Conservation (phyloP, 1,284 basidiomycete species). For the Volvariella volvacea region DNA sequence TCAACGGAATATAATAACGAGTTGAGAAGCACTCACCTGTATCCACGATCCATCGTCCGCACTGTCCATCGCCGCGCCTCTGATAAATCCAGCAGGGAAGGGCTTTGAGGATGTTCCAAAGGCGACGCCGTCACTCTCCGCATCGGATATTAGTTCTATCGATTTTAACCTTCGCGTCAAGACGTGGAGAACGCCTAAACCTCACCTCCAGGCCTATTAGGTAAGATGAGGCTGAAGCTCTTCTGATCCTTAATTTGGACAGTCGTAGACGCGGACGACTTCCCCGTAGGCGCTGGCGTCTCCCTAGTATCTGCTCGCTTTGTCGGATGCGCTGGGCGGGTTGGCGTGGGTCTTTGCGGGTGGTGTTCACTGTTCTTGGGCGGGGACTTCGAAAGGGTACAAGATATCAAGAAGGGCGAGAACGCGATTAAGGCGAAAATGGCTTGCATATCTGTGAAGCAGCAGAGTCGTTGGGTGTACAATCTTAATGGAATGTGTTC, state of each 20-base stretch:
- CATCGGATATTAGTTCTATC: conserved; percentile 35
- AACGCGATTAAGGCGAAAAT: conserved; percentile 5
- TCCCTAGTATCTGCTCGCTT: conserved; percentile 23
- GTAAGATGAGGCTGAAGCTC: conserved; percentile 37
- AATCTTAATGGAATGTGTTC: no score
- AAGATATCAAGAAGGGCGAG: no score
- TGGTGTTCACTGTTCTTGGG: no score
- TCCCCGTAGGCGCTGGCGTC: conserved; percentile 40
- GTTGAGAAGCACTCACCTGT: conserved; percentile 26
- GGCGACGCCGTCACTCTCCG: conserved; percentile 32
- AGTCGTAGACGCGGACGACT: conserved; percentile 29
- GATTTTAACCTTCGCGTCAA: conserved; percentile 1
- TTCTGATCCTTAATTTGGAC: conserved; percentile 28
- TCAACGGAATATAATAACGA: neutral
- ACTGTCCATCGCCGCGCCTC: conserved; percentile 27
- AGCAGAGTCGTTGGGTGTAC: neutral
- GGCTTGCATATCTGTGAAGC: no score
- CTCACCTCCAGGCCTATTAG: conserved; percentile 28
- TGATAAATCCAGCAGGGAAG: conserved; percentile 34
- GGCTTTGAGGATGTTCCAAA: conserved; percentile 30
- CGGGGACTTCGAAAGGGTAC: no score
- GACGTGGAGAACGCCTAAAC: neutral
- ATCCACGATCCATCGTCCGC: conserved; percentile 35
- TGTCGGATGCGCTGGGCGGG: neutral
- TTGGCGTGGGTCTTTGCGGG: neutral